A percentile compares a stretch with the other conserved stretches of the same genome.
Conservation (phyloP, 2,329 filamentous ascomycete genomes). For the Myotisia sp. region DNA sequence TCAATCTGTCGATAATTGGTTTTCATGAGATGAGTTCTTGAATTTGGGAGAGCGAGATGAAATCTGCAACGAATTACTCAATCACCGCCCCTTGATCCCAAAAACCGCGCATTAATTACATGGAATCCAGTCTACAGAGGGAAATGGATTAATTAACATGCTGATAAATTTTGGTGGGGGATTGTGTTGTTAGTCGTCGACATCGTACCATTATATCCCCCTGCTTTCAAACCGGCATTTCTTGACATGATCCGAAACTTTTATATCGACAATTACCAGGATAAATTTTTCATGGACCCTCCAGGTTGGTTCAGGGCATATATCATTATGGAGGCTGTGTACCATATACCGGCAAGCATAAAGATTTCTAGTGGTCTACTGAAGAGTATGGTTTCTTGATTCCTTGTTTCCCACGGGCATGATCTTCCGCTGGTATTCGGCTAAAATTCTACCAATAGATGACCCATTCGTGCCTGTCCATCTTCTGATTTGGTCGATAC, state of each 20-base stretch:
- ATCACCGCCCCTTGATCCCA: too few species aligned
- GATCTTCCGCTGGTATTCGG: too few species aligned
- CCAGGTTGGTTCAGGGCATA: constrained; percentile 47
- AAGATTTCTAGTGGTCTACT: constrained; percentile 46
- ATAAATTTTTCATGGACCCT: constrained; percentile 47
- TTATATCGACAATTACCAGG: constrained; percentile 47
- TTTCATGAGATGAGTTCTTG: too few species aligned
- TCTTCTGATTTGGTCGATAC: constrained; percentile 44
- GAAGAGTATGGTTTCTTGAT: too few species aligned
- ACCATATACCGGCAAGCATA: constrained; percentile 46
- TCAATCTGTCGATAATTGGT: too few species aligned
- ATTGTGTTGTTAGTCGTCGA: constrained; percentile 39
- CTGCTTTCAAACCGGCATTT: constrained; percentile 35
- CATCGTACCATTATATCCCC: constrained; percentile 45
- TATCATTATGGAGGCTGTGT: constrained; percentile 44
- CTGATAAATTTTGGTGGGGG: not conserved
- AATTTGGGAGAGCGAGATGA: too few species aligned
- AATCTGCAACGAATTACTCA: too few species aligned
- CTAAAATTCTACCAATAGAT: constrained; percentile 25
- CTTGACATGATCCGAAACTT: constrained; percentile 39
- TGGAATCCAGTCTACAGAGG: not conserved
- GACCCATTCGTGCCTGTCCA: constrained; percentile 45
- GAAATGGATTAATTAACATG: not conserved
- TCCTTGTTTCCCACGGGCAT: too few species aligned
- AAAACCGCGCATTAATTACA: too few species aligned